Conservation (phyloP, 1,284 basidiomycete species). For the Takashimella tepidaria region DNA sequence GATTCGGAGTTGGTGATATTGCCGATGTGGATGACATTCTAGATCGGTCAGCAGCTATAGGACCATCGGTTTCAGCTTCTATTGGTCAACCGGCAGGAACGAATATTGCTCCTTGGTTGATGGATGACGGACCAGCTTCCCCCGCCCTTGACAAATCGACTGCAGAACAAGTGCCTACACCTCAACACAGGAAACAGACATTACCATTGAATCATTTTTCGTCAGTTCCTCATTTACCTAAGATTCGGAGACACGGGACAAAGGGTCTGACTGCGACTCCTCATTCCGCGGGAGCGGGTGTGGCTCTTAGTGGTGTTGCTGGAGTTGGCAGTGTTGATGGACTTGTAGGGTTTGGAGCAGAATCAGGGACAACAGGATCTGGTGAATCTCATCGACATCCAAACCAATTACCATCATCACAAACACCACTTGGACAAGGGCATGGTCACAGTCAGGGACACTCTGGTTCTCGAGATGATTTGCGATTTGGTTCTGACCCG, state of each 20-base stretch:
- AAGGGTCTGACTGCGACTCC: neutral
- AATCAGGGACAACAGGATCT: neutral
- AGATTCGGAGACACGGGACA: conserved; percentile 16
- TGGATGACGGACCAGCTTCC: conserved; percentile 28
- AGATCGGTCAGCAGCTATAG: conserved; percentile 23
- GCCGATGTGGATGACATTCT: conserved; percentile 37
- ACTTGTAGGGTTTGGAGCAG: too few species aligned
- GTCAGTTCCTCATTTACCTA: conserved; percentile 29
- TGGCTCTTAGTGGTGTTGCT: neutral
- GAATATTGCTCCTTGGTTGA: conserved; percentile 45
- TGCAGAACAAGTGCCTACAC: neutral
- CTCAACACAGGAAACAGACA: conserved; percentile 13
- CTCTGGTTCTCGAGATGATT: neutral
- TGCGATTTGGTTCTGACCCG: neutral
- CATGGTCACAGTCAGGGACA: neutral
- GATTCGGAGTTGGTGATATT: conserved; percentile 25
- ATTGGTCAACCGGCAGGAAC: conserved; percentile 18
- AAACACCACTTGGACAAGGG: too few species aligned
- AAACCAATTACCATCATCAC: neutral
- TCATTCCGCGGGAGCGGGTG: conserved; percentile 3
- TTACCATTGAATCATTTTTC: conserved; percentile 25
- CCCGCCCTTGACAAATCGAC: neutral
- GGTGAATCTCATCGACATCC: neutral
- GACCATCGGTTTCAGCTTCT: neutral
- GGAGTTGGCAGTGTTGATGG: neutral